A percentile compares a stretch with the other conserved stretches of the same genome.
Evolutionary conservation across 1,284 basidiomycete genomes (phyloP).

Genomic region (Ceratobasidium sp.): DNA sequence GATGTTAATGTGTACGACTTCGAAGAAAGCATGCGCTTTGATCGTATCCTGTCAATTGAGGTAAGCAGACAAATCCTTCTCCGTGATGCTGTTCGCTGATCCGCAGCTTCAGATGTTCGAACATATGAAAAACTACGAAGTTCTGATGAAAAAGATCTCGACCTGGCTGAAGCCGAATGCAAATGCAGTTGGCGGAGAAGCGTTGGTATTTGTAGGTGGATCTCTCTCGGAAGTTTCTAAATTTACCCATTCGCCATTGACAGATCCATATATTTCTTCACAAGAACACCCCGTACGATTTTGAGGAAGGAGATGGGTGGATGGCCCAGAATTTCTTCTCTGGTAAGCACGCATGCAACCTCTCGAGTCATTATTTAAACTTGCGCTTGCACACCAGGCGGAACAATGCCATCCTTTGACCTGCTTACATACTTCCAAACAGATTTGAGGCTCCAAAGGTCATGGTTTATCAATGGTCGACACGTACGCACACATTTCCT

Average conservation of each 20-base stretch:
- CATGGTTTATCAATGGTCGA: conserved; percentile 69
- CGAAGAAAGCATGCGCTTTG: conserved; percentile 62
- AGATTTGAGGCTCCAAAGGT: conserved; percentile 64
- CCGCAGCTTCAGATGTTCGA: conserved; percentile 69
- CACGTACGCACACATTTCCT: conserved; percentile 10
- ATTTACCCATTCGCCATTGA: neutral
- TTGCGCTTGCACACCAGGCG: conserved; percentile 53
- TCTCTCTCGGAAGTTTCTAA: neutral
- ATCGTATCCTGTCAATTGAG: conserved; percentile 77
- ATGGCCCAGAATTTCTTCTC: conserved; percentile 81
- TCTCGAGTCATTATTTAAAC: conserved; percentile 51
- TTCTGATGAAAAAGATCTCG: conserved; percentile 69
- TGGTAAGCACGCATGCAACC: conserved; percentile 52
- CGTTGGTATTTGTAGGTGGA: conserved; percentile 61
- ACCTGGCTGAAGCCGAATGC: conserved; percentile 66
- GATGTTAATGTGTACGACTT: conserved; percentile 76
- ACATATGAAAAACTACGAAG: conserved; percentile 80
- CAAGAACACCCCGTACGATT: conserved; percentile 71
- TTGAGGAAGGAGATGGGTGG: conserved; percentile 75
- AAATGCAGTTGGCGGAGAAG: conserved; percentile 52
- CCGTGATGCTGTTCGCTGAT: conserved; percentile 8
- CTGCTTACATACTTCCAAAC: conserved; percentile 75
- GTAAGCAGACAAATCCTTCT: conserved; percentile 49
- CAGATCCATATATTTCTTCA: conserved; percentile 76
- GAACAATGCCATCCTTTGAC: conserved; percentile 73